Percentiles rank a stretch among this genome's conserved stretches.
Evolutionary conservation across 768 basidiomycete genomes (phyloP).

Genomic region (Mycena capillaripes): DNA sequence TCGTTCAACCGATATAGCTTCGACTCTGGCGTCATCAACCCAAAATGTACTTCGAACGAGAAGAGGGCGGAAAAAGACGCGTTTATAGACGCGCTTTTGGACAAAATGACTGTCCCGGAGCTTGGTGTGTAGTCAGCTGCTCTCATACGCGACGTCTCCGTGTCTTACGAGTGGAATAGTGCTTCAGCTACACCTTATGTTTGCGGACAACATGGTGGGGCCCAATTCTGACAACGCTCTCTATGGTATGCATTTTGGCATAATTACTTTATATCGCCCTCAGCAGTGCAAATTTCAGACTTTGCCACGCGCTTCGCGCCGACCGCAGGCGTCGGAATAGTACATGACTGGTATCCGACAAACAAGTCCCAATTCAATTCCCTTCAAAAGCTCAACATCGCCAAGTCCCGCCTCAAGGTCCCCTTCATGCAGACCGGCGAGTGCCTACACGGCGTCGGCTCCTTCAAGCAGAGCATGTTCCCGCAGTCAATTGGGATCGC

Average conservation of each 20-base stretch:
- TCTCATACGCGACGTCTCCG: too few species aligned
- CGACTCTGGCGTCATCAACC: constrained; percentile 22
- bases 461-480: constrained; percentile 44
- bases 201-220: constrained; percentile 36
- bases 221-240: constrained; percentile 33
- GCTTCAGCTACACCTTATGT: constrained; percentile 37
- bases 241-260: constrained; percentile 16
- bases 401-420: constrained; percentile 40
- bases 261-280: neutral
- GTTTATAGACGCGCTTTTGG: constrained; percentile 33
- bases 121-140: constrained; percentile 26
- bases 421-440: constrained; percentile 43
- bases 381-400: constrained; percentile 39
- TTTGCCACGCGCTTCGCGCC: constrained; percentile 29
- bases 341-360: constrained; percentile 40
- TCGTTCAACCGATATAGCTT: constrained; percentile 30
- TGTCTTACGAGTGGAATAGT: constrained; percentile 14
- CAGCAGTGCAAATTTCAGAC: constrained; percentile 5
- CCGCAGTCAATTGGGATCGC: constrained; percentile 41
- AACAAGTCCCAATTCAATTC: constrained; percentile 38
- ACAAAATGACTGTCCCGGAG: constrained; percentile 34
- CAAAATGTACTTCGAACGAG: constrained; percentile 23
- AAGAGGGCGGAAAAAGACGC: constrained; percentile 28
- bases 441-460: constrained; percentile 44
- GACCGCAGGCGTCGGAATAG: constrained; percentile 31